Conservation (phyloP, 2,329 filamentous ascomycete species). For the Colletotrichum brevisporum region DNA sequence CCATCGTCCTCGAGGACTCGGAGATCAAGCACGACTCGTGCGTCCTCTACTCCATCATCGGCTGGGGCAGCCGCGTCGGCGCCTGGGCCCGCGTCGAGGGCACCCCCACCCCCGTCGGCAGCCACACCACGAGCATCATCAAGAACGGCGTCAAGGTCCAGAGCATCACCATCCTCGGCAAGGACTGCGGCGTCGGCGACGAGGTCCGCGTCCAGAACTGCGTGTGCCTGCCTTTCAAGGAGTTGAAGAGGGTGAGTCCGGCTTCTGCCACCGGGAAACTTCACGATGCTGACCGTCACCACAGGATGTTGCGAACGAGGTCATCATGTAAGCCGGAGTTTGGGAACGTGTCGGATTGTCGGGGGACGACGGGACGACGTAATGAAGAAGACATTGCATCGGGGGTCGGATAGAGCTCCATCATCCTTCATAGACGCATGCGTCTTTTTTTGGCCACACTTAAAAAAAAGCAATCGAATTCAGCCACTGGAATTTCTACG, state of each 20-base stretch:
- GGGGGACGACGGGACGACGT: slow-evolving; percentile 24
- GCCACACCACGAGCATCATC: slow-evolving; percentile 93
- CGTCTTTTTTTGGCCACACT: slow-evolving; percentile 35
- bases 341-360: slow-evolving; percentile 7
- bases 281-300: slow-evolving; percentile 45
- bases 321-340: slow-evolving; percentile 82
- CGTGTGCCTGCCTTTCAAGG: slow-evolving; percentile 97
- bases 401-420: slow-evolving; percentile 34
- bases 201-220: slow-evolving; percentile 98
- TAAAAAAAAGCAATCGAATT: slow-evolving; percentile 37
- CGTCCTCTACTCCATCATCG: slow-evolving; percentile 95
- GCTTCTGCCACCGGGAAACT: neutral
- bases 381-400: slow-evolving; percentile 34
- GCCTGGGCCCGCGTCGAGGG: slow-evolving; percentile 99
- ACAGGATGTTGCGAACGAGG: slow-evolving; percentile 87
- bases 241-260: slow-evolving; percentile 88
- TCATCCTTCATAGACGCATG: slow-evolving; percentile 38
- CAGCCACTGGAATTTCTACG: slow-evolving; percentile 28
- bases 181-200: slow-evolving; percentile 94
- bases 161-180: slow-evolving; percentile 96
- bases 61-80: slow-evolving; percentile 95
- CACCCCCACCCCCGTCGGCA: slow-evolving; percentile 87
- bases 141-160: slow-evolving; percentile 99
- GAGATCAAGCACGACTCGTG: slow-evolving; percentile 98
- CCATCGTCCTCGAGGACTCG: slow-evolving; percentile 93